These are phyloP conservation scores for Platanthera guangdongensis DNA, from an alignment of 106 monocot species.

Conservation along the genomic window DNA sequence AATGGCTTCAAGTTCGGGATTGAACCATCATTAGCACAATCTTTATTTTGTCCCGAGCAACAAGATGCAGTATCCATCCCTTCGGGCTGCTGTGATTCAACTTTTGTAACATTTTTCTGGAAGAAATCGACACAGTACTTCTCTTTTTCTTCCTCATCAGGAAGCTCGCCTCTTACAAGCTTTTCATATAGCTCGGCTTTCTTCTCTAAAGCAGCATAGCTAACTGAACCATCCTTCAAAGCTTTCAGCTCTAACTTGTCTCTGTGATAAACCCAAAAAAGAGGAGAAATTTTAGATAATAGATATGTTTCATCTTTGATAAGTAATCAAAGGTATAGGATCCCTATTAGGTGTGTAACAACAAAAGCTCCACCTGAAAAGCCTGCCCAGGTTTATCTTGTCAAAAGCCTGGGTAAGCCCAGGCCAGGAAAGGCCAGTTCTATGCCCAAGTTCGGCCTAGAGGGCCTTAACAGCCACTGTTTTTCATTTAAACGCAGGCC, in stretches of 20 bases:
- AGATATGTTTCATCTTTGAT: no score
- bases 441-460: no score
- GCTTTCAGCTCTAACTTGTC: constrained; percentile 96
- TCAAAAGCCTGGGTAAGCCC: no score
- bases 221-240: constrained; percentile 65
- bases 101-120: constrained; percentile 41
- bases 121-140: constrained; percentile 97
- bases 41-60: constrained; percentile 16
- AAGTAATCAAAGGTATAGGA: no score
- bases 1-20: constrained; percentile 23
- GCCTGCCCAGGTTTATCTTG: no score
- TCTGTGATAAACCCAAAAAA: constrained; percentile 18
- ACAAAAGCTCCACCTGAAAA: no score
- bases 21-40: constrained; percentile 24
- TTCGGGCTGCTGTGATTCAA: constrained; percentile 21
- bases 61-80: constrained; percentile 3
- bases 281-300: no score
- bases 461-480: no score
- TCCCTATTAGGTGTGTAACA: no score
- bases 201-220: constrained; percentile 85
- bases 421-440: no score
- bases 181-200: constrained; percentile 93
- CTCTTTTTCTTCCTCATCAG: constrained; percentile 89
- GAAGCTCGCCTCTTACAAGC: constrained; percentile 70
- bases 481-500: no score